Evolutionary conservation across 2,329 filamentous ascomycete species (phyloP), one percentile per base, ranked within the genome.

Genomic region (Arthroderma sp.): DNA sequence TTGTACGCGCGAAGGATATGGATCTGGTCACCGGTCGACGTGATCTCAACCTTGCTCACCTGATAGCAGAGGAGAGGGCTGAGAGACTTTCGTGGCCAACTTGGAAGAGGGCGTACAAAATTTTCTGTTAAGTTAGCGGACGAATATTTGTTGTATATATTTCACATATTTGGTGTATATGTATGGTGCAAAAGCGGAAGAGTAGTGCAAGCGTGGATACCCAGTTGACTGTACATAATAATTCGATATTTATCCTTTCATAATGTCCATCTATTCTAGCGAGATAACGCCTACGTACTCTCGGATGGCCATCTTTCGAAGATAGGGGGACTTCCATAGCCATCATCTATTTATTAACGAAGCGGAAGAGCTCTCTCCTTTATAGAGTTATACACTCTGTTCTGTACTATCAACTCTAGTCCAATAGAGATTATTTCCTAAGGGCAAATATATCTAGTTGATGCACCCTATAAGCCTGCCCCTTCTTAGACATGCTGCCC

Each of bases 1-100:
- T 81, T 79, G 74, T 84, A 55, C 76, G 67, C 17, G 68, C 79
- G 1, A 71, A 75, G 25, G 71, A 86, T 62, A 86, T 87, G 59
- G 84, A 87, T 63, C 76, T 87, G 55, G 82, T 86, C 65, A 79
- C 77, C 19, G 84, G 83, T 60, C 78, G 83, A 35, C 77, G 83
- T 59, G 78, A 81, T 69, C 75, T 85, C 55, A 79, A 86, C 67
- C 85, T 81, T 80, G 81, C 84, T 8, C 72, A 74, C 47, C 82
- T 85, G 70, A 79, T 83, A 66, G 77, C 72, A 1, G 57, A 61
- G 39, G 61, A 66, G 41, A 54, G 54, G 25, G 60, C 58, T 6
- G 58, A 60, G 33, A 33, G 56, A 11, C 23, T 58, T 37, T 52
- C 31, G 38, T 59, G 58, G 60, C 60, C 58, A 9, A 52, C 28